Conservation (phyloP, 164 flowering plant species). For the Magnolia changhungtana region DNA sequence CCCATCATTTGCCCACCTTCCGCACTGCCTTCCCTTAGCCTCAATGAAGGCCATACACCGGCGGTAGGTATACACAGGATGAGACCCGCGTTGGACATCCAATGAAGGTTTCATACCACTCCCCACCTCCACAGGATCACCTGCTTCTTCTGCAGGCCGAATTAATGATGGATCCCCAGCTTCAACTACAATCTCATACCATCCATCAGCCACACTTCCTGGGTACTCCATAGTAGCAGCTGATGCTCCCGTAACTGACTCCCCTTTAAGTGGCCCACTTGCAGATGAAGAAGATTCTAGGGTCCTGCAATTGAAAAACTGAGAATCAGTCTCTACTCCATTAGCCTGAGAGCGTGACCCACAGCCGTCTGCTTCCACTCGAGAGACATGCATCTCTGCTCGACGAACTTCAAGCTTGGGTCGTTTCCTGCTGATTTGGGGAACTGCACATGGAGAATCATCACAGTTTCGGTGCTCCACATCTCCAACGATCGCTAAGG, state of each 20-base stretch:
- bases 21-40: constrained; percentile 93
- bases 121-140: constrained; percentile 32
- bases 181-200: constrained; percentile 64
- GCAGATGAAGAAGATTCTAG: constrained; percentile 23
- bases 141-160: constrained; percentile 30
- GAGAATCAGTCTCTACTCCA: constrained; percentile 42
- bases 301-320: constrained; percentile 34
- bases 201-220: constrained; percentile 31
- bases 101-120: constrained; percentile 28
- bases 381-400: constrained; percentile 61
- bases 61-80: constrained; percentile 42
- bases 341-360: constrained; percentile 19
- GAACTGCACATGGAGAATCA: constrained; percentile 24
- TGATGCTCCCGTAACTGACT: constrained; percentile 20
- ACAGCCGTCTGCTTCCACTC: constrained; percentile 27
- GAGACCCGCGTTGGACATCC: constrained; percentile 10
- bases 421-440: constrained; percentile 62
- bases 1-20: constrained; percentile 92
- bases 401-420: constrained; percentile 98
- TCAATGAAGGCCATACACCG: constrained; percentile 89
- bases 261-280: constrained; percentile 29
- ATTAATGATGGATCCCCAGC: constrained; percentile 33
- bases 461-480: constrained; percentile 36
- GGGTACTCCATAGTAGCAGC: constrained; percentile 22
- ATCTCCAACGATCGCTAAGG: constrained; percentile 26